These are phyloP conservation scores for Colletotrichum salicis DNA, from an alignment of 2,329 filamentous ascomycete genomes.

Conservation along the genomic window DNA sequence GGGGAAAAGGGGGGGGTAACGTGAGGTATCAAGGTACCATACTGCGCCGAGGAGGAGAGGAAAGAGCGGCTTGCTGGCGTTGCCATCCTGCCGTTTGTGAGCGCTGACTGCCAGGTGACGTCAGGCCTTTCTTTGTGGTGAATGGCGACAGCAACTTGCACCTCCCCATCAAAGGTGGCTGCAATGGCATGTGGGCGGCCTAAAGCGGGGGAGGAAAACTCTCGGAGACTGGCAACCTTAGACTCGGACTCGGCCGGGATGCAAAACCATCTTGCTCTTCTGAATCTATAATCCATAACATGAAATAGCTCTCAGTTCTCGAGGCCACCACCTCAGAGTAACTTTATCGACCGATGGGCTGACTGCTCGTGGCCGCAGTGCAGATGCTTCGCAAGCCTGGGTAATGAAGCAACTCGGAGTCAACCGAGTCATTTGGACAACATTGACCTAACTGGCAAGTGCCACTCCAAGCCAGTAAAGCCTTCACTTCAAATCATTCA, in stretches of 20 bases:
- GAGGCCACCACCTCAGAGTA: no score
- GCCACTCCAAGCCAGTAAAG: no score
- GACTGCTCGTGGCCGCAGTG: neutral
- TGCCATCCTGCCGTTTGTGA: neutral
- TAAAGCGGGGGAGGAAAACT: neutral
- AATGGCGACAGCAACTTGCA: neutral
- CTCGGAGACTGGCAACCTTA: neutral
- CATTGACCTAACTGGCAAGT: neutral
- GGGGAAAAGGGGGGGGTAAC: neutral
- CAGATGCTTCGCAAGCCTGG: neutral
- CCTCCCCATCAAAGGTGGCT: neutral
- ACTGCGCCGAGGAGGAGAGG: neutral
- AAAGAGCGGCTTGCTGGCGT: neutral
- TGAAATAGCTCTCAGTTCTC: no score
- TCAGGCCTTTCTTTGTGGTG: constrained; percentile 13
- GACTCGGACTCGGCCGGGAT: neutral
- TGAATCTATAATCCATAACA: neutral
- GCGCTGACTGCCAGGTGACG: constrained; percentile 28
- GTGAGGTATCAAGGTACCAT: neutral
- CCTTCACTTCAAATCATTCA: neutral
- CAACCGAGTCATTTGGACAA: neutral
- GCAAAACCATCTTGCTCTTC: neutral
- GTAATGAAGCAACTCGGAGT: neutral
- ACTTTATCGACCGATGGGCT: neutral
- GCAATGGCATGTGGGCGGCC: neutral